Conservation (phyloP, 2,329 filamentous ascomycete genomes). For the Hypoxylon sp. region DNA sequence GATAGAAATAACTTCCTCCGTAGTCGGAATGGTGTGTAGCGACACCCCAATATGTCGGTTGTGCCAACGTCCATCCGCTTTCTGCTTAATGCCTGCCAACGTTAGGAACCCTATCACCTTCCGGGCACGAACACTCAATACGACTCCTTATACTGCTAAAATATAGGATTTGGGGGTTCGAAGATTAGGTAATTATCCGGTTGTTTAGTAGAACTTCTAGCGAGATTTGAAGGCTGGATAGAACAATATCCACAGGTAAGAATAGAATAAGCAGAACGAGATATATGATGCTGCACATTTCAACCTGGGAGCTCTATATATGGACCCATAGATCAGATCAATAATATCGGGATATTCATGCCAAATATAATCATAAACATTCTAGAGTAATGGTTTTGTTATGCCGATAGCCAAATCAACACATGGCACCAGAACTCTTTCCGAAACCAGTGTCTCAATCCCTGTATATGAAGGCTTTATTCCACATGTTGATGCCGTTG, state of each 20-base stretch:
- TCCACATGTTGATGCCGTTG: not conserved
- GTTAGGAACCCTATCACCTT: not conserved
- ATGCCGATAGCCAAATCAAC: not conserved
- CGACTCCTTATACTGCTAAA: not conserved
- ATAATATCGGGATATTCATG: not conserved
- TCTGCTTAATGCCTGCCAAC: not conserved
- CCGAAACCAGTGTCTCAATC: not conserved
- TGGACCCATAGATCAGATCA: not conserved
- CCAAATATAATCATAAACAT: not conserved
- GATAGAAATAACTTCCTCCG: constrained; percentile 4
- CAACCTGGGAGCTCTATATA: not conserved
- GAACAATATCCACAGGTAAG: not conserved
- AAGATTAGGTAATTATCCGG: not conserved
- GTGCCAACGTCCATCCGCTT: not conserved
- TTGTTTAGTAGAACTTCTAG: not conserved
- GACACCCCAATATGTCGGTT: not conserved
- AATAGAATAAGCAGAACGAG: not conserved
- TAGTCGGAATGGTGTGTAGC: constrained; percentile 10
- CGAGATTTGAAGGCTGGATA: not conserved
- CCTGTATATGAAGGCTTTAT: not conserved
- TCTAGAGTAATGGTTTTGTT: not conserved
- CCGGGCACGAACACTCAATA: not conserved
- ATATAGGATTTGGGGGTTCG: not conserved
- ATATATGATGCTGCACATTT: not conserved
- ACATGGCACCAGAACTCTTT: not conserved